Conservation (phyloP, 495 filamentous ascomycete species). For the Podospora fimiseda region DNA sequence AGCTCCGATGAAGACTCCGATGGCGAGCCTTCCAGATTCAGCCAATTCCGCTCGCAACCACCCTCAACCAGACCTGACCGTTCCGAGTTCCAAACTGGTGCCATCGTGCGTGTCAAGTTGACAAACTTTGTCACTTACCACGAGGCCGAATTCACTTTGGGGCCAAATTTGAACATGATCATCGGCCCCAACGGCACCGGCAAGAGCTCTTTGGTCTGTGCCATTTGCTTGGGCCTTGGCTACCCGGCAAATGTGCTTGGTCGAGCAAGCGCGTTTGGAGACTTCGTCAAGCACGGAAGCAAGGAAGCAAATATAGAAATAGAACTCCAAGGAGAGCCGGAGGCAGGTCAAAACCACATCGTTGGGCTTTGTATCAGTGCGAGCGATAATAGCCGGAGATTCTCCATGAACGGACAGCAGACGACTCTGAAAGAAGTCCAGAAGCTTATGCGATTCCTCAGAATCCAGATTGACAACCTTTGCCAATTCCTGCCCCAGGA, state of each 20-base stretch:
- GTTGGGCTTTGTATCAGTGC: conserved; percentile 69
- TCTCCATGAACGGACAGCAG: conserved; percentile 59
- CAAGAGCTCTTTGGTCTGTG: conserved; percentile 95
- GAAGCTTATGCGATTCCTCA: conserved; percentile 57
- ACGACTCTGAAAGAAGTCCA: conserved; percentile 53
- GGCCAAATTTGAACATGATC: conserved; percentile 95
- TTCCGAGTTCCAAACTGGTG: conserved; percentile 69
- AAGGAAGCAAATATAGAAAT: conserved; percentile 79
- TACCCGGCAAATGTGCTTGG: conserved; percentile 79
- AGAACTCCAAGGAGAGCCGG: conserved; percentile 61
- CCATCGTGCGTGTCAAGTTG: conserved; percentile 82
- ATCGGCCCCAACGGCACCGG: conserved; percentile 97
- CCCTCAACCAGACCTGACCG: conserved; percentile 11
- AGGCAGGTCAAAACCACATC: conserved; percentile 54
- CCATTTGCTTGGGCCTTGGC: conserved; percentile 89
- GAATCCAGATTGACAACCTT: conserved; percentile 93
- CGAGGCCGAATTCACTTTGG: conserved; percentile 78
- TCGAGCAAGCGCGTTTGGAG: conserved; percentile 73
- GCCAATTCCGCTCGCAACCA: conserved; percentile 3
- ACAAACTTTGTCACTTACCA: conserved; percentile 95
- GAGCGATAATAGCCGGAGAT: conserved; percentile 73
- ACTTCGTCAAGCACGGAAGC: conserved; percentile 89
- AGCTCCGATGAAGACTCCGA: conserved; percentile 5
- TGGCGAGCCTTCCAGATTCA: conserved; percentile 8
- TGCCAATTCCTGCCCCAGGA: conserved; percentile 98